Evolutionary conservation across 805 yeast genomes (phyloP).

Genomic region (Priceomyces fermenticarens): DNA sequence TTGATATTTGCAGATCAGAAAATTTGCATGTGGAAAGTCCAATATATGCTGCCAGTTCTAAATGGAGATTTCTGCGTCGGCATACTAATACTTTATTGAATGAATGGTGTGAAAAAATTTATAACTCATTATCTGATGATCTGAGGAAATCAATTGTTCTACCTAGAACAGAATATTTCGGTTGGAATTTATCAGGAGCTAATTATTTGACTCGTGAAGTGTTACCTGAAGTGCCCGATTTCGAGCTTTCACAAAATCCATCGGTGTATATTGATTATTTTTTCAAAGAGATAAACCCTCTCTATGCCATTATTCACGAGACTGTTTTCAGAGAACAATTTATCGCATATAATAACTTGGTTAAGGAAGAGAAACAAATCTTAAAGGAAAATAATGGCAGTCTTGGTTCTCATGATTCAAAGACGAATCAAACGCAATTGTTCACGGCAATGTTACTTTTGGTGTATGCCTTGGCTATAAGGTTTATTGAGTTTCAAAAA

Average conservation of each 20-base stretch:
- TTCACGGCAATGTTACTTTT: conserved; percentile 51
- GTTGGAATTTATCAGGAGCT: conserved; percentile 65
- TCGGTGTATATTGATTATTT: conserved; percentile 35
- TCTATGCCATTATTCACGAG: conserved; percentile 53
- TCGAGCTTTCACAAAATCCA: conserved; percentile 9
- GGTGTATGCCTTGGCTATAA: conserved; percentile 47
- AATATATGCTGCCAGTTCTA: conserved; percentile 27
- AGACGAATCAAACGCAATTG: conserved; percentile 39
- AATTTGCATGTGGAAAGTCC: conserved; percentile 8
- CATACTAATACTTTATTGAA: conserved; percentile 42
- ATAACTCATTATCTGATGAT: conserved; percentile 29
- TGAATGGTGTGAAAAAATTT: conserved; percentile 35
- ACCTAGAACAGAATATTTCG: conserved; percentile 61
- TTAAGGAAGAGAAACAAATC: conserved; percentile 7
- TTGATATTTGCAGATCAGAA: background rate
- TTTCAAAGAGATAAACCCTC: conserved; percentile 50
- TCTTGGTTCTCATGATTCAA: conserved; percentile 20
- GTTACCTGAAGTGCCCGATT: conserved; percentile 32
- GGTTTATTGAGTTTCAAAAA: conserved; percentile 45
- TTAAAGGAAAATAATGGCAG: conserved; percentile 4
- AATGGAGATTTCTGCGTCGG: conserved; percentile 48
- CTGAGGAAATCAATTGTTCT: conserved; percentile 31
- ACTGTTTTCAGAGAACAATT: conserved; percentile 51
- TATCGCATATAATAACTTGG: conserved; percentile 23
- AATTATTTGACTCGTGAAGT: conserved; percentile 39